phyloP scores from a whole-genome alignment of 768 basidiomycete species.

The Suillus decipiens region DNA sequence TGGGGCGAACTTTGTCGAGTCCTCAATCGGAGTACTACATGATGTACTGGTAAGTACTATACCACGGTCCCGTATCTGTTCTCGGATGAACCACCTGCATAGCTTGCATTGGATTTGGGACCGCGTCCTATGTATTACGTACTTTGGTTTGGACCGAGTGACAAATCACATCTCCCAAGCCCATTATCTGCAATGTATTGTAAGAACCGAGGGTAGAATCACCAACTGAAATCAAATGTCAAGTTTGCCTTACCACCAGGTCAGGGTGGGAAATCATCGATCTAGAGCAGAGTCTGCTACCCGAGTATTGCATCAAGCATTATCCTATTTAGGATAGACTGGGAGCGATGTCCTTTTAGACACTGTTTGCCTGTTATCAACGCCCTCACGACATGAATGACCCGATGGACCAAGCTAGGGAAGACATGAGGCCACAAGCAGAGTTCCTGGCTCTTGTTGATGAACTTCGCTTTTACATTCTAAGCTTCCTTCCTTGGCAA shows the following conservation, averaged over 20 bases:
- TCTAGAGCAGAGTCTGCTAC: neutral
- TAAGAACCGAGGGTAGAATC: neutral
- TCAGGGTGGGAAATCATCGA: neutral
- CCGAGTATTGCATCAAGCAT: neutral
- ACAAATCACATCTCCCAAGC: neutral
- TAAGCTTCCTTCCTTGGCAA: slow-evolving; percentile 1
- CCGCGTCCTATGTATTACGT: neutral
- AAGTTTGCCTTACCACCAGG: neutral
- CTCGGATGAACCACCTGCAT: neutral
- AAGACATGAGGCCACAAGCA: neutral
- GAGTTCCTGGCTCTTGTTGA: slow-evolving; percentile 1
- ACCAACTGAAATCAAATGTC: neutral
- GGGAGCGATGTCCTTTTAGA: neutral
- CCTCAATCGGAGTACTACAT: too few species aligned
- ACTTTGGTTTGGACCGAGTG: neutral
- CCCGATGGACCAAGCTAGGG: neutral
- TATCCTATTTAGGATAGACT: neutral
- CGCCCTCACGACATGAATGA: neutral
- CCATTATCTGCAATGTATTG: neutral
- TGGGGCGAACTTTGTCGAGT: too few species aligned
- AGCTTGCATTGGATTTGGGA: neutral
- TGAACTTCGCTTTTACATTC: neutral
- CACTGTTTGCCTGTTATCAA: neutral
- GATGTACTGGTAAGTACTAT: too few species aligned
- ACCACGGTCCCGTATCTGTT: neutral